Conservation (phyloP, 805 yeast genomes). For the Hanseniaspora clermontiae region DNA sequence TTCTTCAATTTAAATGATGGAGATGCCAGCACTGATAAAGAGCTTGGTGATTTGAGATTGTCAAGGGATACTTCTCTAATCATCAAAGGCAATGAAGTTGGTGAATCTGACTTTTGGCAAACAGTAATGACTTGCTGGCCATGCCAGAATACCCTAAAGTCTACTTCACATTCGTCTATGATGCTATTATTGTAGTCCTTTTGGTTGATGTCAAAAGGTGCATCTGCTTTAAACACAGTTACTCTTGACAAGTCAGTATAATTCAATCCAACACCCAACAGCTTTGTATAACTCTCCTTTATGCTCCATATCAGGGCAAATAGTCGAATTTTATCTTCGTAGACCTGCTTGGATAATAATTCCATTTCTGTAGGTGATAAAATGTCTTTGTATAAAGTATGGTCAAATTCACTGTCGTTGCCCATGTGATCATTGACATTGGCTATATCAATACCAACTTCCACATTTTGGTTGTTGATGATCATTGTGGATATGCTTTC, state of each 20-base stretch:
- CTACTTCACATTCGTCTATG: background rate
- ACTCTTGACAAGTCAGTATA: background rate
- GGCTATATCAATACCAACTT: slow-evolving; percentile 40
- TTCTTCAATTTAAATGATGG: slow-evolving; percentile 1
- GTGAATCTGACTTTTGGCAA: background rate
- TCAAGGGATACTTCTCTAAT: background rate
- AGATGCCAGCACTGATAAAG: background rate
- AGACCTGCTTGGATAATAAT: slow-evolving; percentile 21
- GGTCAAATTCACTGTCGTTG: slow-evolving; percentile 17
- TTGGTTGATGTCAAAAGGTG: background rate
- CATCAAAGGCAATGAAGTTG: background rate
- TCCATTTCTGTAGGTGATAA: slow-evolving; percentile 30
- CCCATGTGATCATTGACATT: slow-evolving; percentile 20
- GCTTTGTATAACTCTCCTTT: slow-evolving; percentile 64
- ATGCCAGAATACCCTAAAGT: slow-evolving; percentile 6
- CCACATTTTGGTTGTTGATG: slow-evolving; percentile 24
- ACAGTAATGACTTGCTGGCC: background rate
- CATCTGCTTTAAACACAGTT: background rate
- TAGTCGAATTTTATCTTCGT: slow-evolving; percentile 22
- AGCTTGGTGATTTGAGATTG: background rate
- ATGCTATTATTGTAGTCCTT: background rate
- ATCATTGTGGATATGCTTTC: slow-evolving; percentile 37
- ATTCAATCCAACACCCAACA: slow-evolving; percentile 47
- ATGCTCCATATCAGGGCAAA: slow-evolving; percentile 64
- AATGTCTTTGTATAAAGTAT: slow-evolving; percentile 32